Base-by-base conservation (phyloP, 2,329 filamentous ascomycete genomes). In the Cladosporium colombiae region DNA sequence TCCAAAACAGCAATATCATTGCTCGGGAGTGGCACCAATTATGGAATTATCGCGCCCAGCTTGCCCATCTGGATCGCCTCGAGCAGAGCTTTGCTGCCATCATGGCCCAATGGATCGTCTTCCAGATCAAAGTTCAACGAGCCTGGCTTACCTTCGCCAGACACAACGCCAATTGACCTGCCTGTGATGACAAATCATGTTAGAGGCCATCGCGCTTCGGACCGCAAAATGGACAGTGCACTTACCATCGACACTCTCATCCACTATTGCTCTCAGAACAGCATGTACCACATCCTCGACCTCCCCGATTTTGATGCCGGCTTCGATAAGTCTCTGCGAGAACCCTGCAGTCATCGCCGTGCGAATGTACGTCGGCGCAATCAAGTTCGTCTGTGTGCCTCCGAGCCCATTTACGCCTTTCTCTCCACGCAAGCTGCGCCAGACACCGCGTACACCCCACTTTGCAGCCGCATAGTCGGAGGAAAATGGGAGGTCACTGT, bases 111-210 rank as follows among this genome's bases (percentile, higher is more conserved):
- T 49, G 64, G 66, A 67, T 72, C 70, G 65, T 71, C 69, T 6
- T 65, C 63, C n/a, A 71, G 31, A 62, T 72, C 70, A 40, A 70
- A 70, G 27, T 71, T 72, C 62, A 62, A 60, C 44, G 70, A 69
- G 23, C 69, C 69, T 0, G 59, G 55, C 16, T 40, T 60, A 16
- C 66, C 61, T 25, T 66, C 44, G 3, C 68, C 64, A 16, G 50
- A 46, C 35, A 62, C 13, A n/a, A 66, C 46, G 23, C 23, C 57
- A 13, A 61, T 46, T 8, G 56, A 56, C 56, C 63, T 65, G 5
- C 25, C 49, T 55, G n/a, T 14, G 23, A 44, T 33, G 25, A 8
- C 25, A n/a, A 33, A 29, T 23, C 2, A 7, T 62, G 44, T 62
- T 44, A 56, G 56, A 11, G n/a, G 50, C 27, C 55, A 35, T n/a